Conservation (phyloP, 768 basidiomycete genomes). For the Panus rudis region DNA sequence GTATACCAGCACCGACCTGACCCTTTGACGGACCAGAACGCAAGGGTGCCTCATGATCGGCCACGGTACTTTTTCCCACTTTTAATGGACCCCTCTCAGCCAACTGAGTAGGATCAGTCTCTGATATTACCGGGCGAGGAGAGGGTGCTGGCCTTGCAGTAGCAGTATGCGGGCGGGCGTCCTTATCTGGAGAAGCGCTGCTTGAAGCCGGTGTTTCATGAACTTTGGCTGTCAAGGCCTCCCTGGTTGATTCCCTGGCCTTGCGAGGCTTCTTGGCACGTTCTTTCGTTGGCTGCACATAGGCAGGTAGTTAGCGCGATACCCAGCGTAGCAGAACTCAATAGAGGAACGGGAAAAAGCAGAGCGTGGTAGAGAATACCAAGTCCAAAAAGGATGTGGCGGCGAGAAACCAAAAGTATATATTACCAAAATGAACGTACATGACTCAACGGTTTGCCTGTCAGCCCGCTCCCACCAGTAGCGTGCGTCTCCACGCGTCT, state of each 20-base stretch:
- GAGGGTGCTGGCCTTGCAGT: too few relatives aligned
- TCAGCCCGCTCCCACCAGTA: slow-evolving; percentile 10
- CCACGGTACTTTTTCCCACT: too few relatives aligned
- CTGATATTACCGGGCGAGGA: too few relatives aligned
- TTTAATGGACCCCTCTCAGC: too few relatives aligned
- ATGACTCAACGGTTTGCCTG: slow-evolving; percentile 68
- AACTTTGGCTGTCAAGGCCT: too few relatives aligned
- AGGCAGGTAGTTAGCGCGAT: slow-evolving; percentile 18
- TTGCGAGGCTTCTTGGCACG: slow-evolving; percentile 65
- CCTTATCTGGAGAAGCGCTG: too few relatives aligned
- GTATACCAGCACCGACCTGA: too few relatives aligned
- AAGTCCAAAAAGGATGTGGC: slow-evolving; percentile 8
- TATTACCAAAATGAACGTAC: slow-evolving; percentile 76
- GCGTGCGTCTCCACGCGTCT: slow-evolving; percentile 2
- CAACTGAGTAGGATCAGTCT: too few relatives aligned
- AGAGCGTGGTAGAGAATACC: slow-evolving; percentile 6
- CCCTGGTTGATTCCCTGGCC: slow-evolving; percentile 16
- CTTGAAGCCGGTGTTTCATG: too few relatives aligned
- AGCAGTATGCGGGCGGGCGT: too few relatives aligned
- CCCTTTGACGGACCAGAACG: too few relatives aligned
- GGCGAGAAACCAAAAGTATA: slow-evolving; percentile 23
- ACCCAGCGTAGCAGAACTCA: slow-evolving; percentile 27
- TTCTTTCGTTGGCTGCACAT: slow-evolving; percentile 63
- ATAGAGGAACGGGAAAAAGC: slow-evolving; percentile 15
- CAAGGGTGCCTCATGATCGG: too few relatives aligned